A percentile compares a stretch with the other conserved stretches of the same genome.
Evolutionary conservation across 129 eudicot species (phyloP).

Genomic region (Flaveria ramosissima): DNA sequence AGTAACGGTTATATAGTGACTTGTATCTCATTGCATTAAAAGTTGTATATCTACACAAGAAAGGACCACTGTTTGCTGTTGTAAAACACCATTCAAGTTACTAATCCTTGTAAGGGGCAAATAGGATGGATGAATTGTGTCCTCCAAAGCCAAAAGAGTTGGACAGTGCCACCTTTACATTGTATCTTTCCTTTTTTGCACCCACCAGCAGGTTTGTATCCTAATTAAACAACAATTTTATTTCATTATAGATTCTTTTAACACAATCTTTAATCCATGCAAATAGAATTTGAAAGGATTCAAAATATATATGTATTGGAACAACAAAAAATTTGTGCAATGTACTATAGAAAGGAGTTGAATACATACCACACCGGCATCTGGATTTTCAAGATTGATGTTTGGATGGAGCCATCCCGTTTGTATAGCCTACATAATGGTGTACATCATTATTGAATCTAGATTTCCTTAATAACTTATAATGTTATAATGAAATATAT

Average conservation of each 20-base stretch:
- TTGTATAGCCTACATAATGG: slow-evolving; percentile 54
- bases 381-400: slow-evolving; percentile 68
- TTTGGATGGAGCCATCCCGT: slow-evolving; percentile 85
- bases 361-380: slow-evolving; percentile 62
- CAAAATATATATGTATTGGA: neutral
- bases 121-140: slow-evolving; percentile 71
- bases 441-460: neutral
- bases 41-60: slow-evolving; percentile 30
- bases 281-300: neutral
- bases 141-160: slow-evolving; percentile 86
- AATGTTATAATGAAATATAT: neutral
- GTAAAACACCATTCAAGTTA: neutral
- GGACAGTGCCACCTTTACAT: slow-evolving; percentile 68
- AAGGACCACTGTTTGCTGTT: neutral
- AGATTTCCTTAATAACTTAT: neutral
- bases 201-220: slow-evolving; percentile 62
- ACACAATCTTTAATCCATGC: neutral
- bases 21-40: neutral
- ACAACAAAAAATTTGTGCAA: neutral
- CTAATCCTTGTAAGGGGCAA: slow-evolving; percentile 59
- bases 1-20: slow-evolving; percentile 5
- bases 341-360: slow-evolving; percentile 2
- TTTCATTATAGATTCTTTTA: neutral
- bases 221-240: slow-evolving; percentile 33
- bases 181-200: slow-evolving; percentile 51